Evolutionary conservation across 352 stramenopile genomes (phyloP).

Genomic region (Pseudoperonospora humuli): DNA sequence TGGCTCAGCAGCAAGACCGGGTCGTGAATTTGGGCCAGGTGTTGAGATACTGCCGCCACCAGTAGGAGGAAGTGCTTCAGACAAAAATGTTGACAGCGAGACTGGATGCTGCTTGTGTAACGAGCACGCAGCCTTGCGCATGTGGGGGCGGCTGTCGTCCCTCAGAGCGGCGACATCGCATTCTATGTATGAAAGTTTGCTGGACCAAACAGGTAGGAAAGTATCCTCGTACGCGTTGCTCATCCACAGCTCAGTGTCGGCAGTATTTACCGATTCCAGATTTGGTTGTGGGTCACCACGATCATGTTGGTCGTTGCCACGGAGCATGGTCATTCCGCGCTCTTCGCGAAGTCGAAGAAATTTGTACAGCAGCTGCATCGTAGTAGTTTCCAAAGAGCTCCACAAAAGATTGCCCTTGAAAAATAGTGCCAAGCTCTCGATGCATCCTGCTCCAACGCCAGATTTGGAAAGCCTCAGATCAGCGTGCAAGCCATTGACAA

Average conservation of each 20-base stretch:
- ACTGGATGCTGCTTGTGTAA: conserved; percentile 43
- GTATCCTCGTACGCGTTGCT: conserved; percentile 40
- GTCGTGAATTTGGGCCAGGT: conserved; percentile 6
- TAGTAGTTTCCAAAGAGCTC: conserved; percentile 31
- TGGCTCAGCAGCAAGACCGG: conserved; percentile 1
- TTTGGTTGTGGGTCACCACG: background rate
- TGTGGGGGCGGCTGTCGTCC: conserved; percentile 12
- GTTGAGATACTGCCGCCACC: conserved; percentile 1
- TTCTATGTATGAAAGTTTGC: conserved; percentile 54
- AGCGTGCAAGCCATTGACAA: conserved; percentile 34
- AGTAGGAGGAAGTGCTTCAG: conserved; percentile 11
- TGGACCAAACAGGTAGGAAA: conserved; percentile 57
- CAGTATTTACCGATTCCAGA: background rate
- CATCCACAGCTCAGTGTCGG: conserved; percentile 34
- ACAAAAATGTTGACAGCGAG: conserved; percentile 33
- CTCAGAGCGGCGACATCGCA: conserved; percentile 30
- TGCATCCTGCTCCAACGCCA: background rate
- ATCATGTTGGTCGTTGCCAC: conserved; percentile 1
- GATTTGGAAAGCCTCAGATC: conserved; percentile 13
- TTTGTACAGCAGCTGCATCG: conserved; percentile 32
- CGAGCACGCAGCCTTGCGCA: conserved; percentile 29
- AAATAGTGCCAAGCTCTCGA: conserved; percentile 31
- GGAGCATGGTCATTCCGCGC: conserved; percentile 36
- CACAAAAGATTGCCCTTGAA: conserved; percentile 50
- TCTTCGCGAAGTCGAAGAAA: conserved; percentile 50